Conservation (phyloP, 2,329 filamentous ascomycete genomes). For the Nothophoma quercina region DNA sequence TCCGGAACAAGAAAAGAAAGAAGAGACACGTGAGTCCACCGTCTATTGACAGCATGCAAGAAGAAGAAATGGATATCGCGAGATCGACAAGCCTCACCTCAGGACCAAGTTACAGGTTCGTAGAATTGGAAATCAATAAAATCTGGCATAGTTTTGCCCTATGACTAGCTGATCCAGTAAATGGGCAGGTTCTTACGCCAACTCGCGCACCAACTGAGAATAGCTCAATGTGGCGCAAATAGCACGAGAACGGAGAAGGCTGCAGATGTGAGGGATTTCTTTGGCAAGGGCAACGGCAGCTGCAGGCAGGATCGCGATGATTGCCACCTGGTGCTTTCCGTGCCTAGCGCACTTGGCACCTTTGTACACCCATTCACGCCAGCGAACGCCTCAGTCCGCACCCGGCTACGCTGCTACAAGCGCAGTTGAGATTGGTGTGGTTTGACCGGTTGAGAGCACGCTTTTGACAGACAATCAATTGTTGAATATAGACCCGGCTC, state of each 20-base stretch:
- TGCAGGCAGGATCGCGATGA: slow-evolving; percentile 18
- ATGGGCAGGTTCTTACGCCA: not conserved
- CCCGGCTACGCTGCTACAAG: slow-evolving; percentile 15
- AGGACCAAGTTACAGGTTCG: not conserved
- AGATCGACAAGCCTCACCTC: slow-evolving; percentile 8
- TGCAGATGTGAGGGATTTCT: slow-evolving; percentile 22
- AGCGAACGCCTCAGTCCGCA: slow-evolving; percentile 21
- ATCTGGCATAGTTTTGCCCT: not conserved
- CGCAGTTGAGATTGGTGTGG: slow-evolving; percentile 23
- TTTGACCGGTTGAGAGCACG: slow-evolving; percentile 1
- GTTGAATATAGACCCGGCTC: slow-evolving; percentile 23
- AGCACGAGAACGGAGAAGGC: slow-evolving; percentile 22
- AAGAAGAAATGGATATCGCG: slow-evolving; percentile 1
- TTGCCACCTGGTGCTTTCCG: slow-evolving; percentile 9
- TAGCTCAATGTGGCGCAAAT: slow-evolving; percentile 14
- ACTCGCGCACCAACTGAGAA: not conserved
- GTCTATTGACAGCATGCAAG: not conserved
- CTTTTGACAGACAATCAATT: not conserved
- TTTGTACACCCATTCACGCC: slow-evolving; percentile 20
- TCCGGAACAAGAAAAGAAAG: slow-evolving; percentile 7
- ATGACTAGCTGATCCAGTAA: not conserved
- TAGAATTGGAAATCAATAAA: not conserved
- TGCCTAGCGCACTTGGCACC: slow-evolving; percentile 4
- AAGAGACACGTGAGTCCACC: not conserved
- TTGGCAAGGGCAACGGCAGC: slow-evolving; percentile 13